These are phyloP conservation scores for Claviceps arundinis DNA, from an alignment of 2,329 filamentous ascomycete species.

Conservation along the genomic window DNA sequence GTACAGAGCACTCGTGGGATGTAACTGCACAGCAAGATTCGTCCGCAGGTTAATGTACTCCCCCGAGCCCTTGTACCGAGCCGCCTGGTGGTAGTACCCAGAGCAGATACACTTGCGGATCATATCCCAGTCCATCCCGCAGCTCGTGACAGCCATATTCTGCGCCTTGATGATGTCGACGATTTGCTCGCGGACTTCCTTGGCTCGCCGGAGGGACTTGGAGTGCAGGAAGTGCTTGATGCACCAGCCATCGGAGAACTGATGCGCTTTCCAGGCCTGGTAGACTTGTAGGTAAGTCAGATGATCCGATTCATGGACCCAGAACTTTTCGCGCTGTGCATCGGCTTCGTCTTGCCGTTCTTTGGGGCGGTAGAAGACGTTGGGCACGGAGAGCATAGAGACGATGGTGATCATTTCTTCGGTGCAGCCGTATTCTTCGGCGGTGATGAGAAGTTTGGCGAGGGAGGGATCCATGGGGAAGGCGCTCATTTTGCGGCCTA, in stretches of 20 bases:
- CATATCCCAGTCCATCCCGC: constrained; percentile 93
- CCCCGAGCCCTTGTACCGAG: constrained; percentile 87
- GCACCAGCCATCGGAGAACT: constrained; percentile 84
- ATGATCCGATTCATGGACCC: constrained; percentile 94
- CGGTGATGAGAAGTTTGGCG: constrained; percentile 86
- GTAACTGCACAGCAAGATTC: constrained; percentile 83
- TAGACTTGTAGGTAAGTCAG: constrained; percentile 93
- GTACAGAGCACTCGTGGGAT: constrained; percentile 87
- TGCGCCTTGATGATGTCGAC: constrained; percentile 89
- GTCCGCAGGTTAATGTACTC: constrained; percentile 97
- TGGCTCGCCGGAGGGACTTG: constrained; percentile 83
- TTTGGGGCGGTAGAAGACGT: constrained; percentile 92
- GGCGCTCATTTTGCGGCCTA: constrained; percentile 87
- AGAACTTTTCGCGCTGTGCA: constrained; percentile 91
- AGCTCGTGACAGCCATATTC: constrained; percentile 76
- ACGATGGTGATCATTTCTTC: constrained; percentile 98
- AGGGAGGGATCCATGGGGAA: constrained; percentile 97
- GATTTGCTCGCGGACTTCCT: constrained; percentile 89
- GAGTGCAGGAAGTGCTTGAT: constrained; percentile 84
- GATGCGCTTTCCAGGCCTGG: constrained; percentile 86
- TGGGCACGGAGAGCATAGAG: constrained; percentile 92
- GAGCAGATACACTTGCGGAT: constrained; percentile 95
- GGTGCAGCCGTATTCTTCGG: constrained; percentile 79
- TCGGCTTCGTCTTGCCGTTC: constrained; percentile 96
- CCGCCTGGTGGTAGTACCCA: constrained; percentile 96